Evolutionary conservation across 148 eudicot species (phyloP).

Genomic region (Diospyros lotus): DNA sequence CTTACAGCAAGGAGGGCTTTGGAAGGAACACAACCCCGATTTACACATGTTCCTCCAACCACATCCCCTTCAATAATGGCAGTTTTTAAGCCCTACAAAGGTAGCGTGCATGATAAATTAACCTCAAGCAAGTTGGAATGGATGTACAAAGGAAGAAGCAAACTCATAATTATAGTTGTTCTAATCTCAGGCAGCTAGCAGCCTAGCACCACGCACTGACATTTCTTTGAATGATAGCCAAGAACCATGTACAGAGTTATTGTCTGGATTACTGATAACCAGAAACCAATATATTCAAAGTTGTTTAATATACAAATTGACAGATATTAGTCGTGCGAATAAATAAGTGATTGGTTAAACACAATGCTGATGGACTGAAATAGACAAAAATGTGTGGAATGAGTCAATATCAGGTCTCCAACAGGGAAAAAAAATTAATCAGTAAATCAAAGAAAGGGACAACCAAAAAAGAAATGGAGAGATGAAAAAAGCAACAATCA

Average conservation of each 20-base stretch:
- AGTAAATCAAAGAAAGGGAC: not conserved
- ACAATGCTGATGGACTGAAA: not conserved
- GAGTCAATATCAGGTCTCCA: not conserved
- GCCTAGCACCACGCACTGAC: too few species aligned
- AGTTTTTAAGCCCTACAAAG: slow-evolving; percentile 88
- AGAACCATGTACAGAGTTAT: too few species aligned
- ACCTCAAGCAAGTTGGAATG: not conserved
- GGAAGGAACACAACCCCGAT: slow-evolving; percentile 99
- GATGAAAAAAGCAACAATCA: not conserved
- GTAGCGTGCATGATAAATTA: not conserved
- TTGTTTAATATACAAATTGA: too few species aligned
- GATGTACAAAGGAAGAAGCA: not conserved
- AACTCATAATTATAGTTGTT: too few species aligned
- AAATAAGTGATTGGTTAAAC: too few species aligned
- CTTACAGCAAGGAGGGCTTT: slow-evolving; percentile 98
- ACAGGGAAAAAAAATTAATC: not conserved
- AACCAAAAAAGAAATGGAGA: too few species aligned
- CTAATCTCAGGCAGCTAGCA: too few species aligned
- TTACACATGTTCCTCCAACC: slow-evolving; percentile 99
- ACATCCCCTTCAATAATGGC: slow-evolving; percentile 99
- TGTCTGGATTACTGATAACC: too few species aligned
- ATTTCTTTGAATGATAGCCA: too few species aligned
- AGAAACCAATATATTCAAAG: too few species aligned
- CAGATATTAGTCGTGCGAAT: too few species aligned
- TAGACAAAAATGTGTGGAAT: not conserved